Conservation (phyloP, 768 basidiomycete species). For the Udeniomyces megalosporus region DNA sequence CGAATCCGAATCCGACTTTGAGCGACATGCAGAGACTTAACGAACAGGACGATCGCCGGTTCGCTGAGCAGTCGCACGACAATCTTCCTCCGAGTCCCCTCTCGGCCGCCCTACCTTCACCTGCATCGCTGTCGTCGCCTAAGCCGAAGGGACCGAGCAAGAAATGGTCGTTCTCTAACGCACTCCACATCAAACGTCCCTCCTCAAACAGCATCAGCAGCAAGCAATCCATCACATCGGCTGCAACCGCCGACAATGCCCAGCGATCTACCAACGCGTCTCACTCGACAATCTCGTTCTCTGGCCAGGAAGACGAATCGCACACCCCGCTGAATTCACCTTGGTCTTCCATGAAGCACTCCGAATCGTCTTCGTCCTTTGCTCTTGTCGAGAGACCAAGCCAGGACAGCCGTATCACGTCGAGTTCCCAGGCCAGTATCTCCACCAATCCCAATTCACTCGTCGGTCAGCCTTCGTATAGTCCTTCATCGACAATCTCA, state of each 20-base stretch:
- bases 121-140: not conserved
- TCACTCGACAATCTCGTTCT: slow-evolving; percentile 39
- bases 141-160: slow-evolving; percentile 44
- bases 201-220: slow-evolving; percentile 6
- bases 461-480: not conserved
- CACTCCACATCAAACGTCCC: slow-evolving; percentile 32
- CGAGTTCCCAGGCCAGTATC: not conserved
- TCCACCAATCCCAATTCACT: not conserved
- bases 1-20: slow-evolving; percentile 24
- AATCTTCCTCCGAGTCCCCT: slow-evolving; percentile 28
- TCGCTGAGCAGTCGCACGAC: slow-evolving; percentile 30
- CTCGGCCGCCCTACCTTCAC: slow-evolving; percentile 4
- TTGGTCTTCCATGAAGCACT: slow-evolving; percentile 1
- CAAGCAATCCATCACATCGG: not conserved
- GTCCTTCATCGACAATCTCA: not conserved
- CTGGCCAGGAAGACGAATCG: slow-evolving; percentile 21
- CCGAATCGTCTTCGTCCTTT: slow-evolving; percentile 4
- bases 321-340: not conserved
- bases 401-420: not conserved
- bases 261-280: not conserved
- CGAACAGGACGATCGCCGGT: not conserved
- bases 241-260: not conserved
- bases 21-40: not conserved
- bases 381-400: not conserved
- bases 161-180: slow-evolving; percentile 90